Base-by-base conservation (phyloP, 1,284 basidiomycete genomes). In the Tilletia horrida region DNA sequence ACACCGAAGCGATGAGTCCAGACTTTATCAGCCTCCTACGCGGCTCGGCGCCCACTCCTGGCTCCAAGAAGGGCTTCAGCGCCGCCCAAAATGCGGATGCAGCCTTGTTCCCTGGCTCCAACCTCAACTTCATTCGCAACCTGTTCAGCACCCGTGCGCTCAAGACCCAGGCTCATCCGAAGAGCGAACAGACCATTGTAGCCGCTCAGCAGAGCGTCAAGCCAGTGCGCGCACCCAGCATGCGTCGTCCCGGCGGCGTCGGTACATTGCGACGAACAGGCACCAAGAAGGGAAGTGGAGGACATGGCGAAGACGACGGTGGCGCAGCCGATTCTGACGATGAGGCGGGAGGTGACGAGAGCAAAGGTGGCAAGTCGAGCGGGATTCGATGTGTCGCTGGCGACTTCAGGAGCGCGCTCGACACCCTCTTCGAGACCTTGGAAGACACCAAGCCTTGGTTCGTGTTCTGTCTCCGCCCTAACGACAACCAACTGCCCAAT, bases 401-500 rank as follows among this genome's bases (percentile, higher is more conserved):
- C 66, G 91, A 93, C 82, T 93, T 96, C 85, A 87, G 88, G 71
- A 83, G 87, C 0, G 91, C 93, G 0, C 83, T 97, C 42, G 89
- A 92, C 75, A 90, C 89, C 0, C 86, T 97, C 4, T 91, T 97
- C 75, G 88, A 92, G 72, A 94, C 92, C 0, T 85, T 97, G 23
- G 89, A 91, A 66, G 93, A 96, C 73, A 90, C 91, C 14, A 92
- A 96, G 83, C 85, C 88, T 1, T 97, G 94, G 94, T 91, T 90
- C 77, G 86, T 96, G 4, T 91, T 96, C 83, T 96, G 92, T 79
- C 83, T 97, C 72, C 93, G 92, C 75, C 93, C 93, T 11, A 97
- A 97, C 80, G 93, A 97, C 83, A 90, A 91, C 21, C 93, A 96
- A 81, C 84, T 97, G 21, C 91, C 93, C 35, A 92, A 93, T 79